phyloP scores from a whole-genome alignment of 345 rosid genomes.

The Aegle marmelos region DNA sequence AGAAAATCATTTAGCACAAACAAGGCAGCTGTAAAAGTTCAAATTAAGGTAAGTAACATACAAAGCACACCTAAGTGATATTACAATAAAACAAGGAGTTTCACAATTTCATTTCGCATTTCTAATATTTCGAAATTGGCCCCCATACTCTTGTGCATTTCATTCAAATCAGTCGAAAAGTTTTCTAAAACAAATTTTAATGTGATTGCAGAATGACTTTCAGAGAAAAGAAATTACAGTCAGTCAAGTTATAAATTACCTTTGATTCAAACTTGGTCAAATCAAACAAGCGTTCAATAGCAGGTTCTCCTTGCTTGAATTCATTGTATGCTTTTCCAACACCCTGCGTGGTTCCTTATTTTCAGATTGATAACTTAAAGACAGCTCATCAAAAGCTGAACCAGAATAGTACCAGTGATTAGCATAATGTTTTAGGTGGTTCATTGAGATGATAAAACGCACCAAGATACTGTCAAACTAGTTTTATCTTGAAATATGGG shows the following conservation, averaged over 20 bases:
- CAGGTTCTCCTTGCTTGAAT: slow-evolving; percentile 95
- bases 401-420: background rate
- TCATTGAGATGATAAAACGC: background rate
- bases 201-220: background rate
- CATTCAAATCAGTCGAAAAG: background rate
- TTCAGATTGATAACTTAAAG: slow-evolving; percentile 37
- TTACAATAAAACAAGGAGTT: background rate
- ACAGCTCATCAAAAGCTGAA: slow-evolving; percentile 29
- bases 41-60: background rate
- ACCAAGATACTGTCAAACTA: background rate
- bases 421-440: slow-evolving; percentile 7
- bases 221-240: background rate
- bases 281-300: slow-evolving; percentile 76
- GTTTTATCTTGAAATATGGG: slow-evolving; percentile 5
- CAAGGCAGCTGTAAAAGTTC: background rate
- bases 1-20: background rate
- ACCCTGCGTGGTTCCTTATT: slow-evolving; percentile 53
- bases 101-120: background rate
- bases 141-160: background rate
- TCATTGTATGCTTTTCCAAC: slow-evolving; percentile 92
- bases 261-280: slow-evolving; percentile 53
- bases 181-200: background rate
- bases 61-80: background rate
- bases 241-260: slow-evolving; percentile 35
- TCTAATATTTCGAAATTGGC: background rate